phyloP scores from a whole-genome alignment of 1,284 basidiomycete genomes.

The Boletus mariae region DNA sequence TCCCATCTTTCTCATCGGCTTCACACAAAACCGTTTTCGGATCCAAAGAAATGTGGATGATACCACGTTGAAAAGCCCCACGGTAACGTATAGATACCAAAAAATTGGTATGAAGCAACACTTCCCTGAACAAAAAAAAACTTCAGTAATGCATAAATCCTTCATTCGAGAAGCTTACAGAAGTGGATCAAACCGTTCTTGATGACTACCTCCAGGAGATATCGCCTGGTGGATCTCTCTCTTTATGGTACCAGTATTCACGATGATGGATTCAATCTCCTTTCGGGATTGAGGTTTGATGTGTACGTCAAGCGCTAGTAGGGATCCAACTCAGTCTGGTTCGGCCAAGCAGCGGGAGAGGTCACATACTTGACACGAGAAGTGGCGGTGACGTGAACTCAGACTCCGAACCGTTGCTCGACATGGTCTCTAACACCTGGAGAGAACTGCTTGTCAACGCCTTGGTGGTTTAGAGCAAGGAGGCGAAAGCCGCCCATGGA shows the following conservation, averaged over 20 bases:
- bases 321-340: not conserved
- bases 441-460: not conserved
- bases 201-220: not conserved
- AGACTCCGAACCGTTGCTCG: not conserved
- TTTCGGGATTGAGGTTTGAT: not conserved
- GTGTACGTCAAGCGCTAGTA: conserved; percentile 1
- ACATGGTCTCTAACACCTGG: not conserved
- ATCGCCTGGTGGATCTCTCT: not conserved
- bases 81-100: not conserved
- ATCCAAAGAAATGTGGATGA: not conserved
- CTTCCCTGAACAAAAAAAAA: not conserved
- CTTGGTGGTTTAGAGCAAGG: not conserved
- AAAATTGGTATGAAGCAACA: not conserved
- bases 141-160: not conserved
- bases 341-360: not conserved
- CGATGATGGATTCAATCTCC: not conserved
- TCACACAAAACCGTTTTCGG: not conserved
- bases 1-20: conserved; percentile 1
- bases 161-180: conserved; percentile 1
- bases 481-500: not conserved
- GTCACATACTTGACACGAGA: not conserved
- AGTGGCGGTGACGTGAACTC: not conserved
- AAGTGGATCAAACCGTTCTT: conserved; percentile 2
- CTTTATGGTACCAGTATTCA: not conserved
- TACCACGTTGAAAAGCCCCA: not conserved